Base-by-base conservation (phyloP, 257 asterid genomes). In the Hygrophila difformis region DNA sequence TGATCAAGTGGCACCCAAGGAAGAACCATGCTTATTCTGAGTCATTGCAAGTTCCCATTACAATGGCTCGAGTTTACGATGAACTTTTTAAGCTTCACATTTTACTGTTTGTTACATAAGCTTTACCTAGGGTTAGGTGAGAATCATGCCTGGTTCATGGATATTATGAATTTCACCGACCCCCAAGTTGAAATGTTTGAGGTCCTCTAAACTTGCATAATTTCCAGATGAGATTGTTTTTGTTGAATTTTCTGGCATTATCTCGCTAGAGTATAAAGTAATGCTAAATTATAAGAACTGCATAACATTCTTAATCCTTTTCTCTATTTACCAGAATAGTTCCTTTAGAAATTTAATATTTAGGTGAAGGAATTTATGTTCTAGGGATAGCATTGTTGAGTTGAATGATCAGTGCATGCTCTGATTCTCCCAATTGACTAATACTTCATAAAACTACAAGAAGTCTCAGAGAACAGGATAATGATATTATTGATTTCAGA, bases 41-140 rank as follows among this genome's bases (percentile, higher is more conserved):
- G 34, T 13, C 18, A 18, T 13, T 9, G 15, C 40, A 12, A 49
- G 5, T 22, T 57, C 7, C 29, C 29, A 3, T 28, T 23, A 40
- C 33, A 12, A 39, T 24, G 46, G 34, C 43, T 58, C 15, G n/a
- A 24, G 17, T 0, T 58, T 56, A 5, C 28, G 16, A 31, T 49
- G 34, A 55, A 17, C 50, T 38, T 22, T 31, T 12, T 56, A 35
- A 33, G 34, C 39, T 55, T 55, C 58, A 48, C 43, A 52, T 26
- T 15, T 36, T 23, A 15, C 55, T 54, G 59, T 41, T 42, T 14
- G 48, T n/a, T n/a, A n/a, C n/a, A n/a, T n/a, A 49, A 49, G 42
- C 18, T 23, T 22, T 47, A 5, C 29, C n/a, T n/a, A 13, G 36
- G 21, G 49, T 21, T 43, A 7, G 47, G 10, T 1, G 45, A 47